These are phyloP conservation scores for Neckera pumila DNA, from an alignment of 225 moss, liverwort and hornwort genomes.

Conservation along the genomic window DNA sequence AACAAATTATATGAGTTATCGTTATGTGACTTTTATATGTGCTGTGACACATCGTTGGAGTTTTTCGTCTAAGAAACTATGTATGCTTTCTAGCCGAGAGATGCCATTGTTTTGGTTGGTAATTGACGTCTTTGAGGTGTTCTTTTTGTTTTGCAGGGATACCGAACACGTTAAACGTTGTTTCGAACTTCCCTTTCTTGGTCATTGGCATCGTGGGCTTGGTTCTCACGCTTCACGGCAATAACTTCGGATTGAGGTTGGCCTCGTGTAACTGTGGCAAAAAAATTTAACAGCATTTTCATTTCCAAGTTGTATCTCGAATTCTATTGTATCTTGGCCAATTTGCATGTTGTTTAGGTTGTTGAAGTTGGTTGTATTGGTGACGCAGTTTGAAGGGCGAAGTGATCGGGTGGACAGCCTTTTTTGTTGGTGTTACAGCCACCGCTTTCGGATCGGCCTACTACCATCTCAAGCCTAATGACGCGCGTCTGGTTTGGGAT, in stretches of 20 bases:
- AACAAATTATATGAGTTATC: not conserved
- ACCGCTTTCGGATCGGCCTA: conserved; percentile 91
- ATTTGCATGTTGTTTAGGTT: not conserved
- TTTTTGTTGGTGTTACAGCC: conserved; percentile 72
- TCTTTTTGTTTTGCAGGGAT: conserved; percentile 37
- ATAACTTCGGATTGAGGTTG: conserved; percentile 76
- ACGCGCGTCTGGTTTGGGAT: conserved; percentile 85
- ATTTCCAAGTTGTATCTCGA: not conserved
- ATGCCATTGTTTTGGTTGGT: not conserved
- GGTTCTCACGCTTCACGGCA: conserved; percentile 81
- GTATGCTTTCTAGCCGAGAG: not conserved
- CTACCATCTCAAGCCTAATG: conserved; percentile 91
- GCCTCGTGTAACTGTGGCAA: not conserved
- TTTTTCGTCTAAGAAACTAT: not conserved
- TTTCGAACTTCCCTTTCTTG: conserved; percentile 97
- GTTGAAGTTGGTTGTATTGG: not conserved
- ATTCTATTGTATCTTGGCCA: not conserved
- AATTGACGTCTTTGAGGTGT: not conserved
- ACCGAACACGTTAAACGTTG: conserved; percentile 87
- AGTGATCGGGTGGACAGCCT: conserved; percentile 75
- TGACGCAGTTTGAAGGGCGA: conserved; percentile 79
- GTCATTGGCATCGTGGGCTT: conserved; percentile 84
- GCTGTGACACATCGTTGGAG: not conserved
- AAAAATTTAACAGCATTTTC: not conserved
- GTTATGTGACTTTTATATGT: not conserved